Base-by-base conservation (phyloP, 345 rosid genomes). In the Alliaria petiolata region DNA sequence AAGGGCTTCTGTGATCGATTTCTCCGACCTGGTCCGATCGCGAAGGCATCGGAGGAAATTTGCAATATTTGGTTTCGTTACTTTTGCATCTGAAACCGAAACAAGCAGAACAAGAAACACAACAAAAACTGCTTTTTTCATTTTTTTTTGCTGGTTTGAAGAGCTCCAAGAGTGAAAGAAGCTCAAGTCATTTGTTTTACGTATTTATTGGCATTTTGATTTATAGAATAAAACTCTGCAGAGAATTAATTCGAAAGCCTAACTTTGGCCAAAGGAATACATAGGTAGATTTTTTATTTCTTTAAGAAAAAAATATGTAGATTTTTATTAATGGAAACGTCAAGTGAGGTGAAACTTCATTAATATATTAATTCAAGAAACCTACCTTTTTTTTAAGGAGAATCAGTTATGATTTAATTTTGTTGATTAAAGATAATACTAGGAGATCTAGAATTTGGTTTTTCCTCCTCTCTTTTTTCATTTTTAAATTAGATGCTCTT, bases 41-140 rank as follows among this genome's bases (percentile, higher is more conserved):
- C 6, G 19, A 70, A 76, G 62, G 38, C 79, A 76, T 63, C 0
- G 20, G 30, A 70, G 40, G 43, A 76, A 63, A 45, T 46, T 56
- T 45, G 5, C 47, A 5, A 1, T 28, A 22, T 54, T 15, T 36
- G 61, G 61, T 16, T 25, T 60, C 8, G 53, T 22, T 36, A 19
- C 52, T 22, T 55, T 5, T 28, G 60, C 69, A 4, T 39, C 20
- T 36, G 79, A 69, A 35, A 44, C 60, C 4, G 40, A 76, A 47
- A 55, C 54, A 38, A 55, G 39, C 13, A 76, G 31, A 63, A 40
- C 13, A 53, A 64, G 49, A n/a, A 59, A 25, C 39, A 69, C 0
- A 62, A 69, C 45, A 55, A 1, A 46, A 11, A 45, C 19, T 45
- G n/a, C 10, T 39, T 44, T 7, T 39, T 44, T 68, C 79, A 75